These are phyloP conservation scores for Aspergillus latus DNA, from an alignment of 2,329 filamentous ascomycete species.

Conservation along the genomic window DNA sequence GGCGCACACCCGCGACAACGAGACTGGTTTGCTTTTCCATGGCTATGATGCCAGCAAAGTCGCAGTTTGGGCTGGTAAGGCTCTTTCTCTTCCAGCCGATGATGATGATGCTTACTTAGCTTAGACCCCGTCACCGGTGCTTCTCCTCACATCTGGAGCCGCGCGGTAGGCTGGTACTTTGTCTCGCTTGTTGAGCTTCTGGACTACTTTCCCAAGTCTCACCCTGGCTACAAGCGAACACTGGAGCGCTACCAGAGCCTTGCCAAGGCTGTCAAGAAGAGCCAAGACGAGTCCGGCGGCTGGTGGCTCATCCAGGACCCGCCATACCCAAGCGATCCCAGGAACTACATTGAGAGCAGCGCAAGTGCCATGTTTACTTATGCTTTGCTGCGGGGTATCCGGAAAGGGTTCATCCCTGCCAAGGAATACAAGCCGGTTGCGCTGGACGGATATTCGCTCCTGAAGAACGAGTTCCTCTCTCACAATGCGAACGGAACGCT, in stretches of 20 bases:
- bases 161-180: constrained; percentile 21
- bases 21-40: constrained; percentile 14
- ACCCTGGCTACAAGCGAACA: constrained; percentile 13
- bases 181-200: constrained; percentile 18
- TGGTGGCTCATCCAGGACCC: constrained; percentile 20
- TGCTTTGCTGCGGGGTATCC: constrained; percentile 15
- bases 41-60: constrained; percentile 16
- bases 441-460: constrained; percentile 5
- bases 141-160: constrained; percentile 17
- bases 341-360: constrained; percentile 22
- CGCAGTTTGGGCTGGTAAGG: constrained; percentile 20
- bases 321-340: constrained; percentile 12
- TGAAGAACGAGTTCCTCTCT: constrained; percentile 8
- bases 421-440: constrained; percentile 9
- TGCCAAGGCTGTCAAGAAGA: constrained; percentile 10
- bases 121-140: constrained; percentile 18
- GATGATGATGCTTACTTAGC: background rate
- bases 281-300: constrained; percentile 16
- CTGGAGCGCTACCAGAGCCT: constrained; percentile 17
- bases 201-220: constrained; percentile 16
- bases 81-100: background rate
- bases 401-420: constrained; percentile 12
- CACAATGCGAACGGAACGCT: constrained; percentile 16
- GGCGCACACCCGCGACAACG: constrained; percentile 9
- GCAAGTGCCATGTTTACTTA: constrained; percentile 20